Evolutionary conservation across 495 filamentous ascomycete species (phyloP), one percentile per base, ranked within the genome.

Genomic region (Sphaerosporella brunnea): DNA sequence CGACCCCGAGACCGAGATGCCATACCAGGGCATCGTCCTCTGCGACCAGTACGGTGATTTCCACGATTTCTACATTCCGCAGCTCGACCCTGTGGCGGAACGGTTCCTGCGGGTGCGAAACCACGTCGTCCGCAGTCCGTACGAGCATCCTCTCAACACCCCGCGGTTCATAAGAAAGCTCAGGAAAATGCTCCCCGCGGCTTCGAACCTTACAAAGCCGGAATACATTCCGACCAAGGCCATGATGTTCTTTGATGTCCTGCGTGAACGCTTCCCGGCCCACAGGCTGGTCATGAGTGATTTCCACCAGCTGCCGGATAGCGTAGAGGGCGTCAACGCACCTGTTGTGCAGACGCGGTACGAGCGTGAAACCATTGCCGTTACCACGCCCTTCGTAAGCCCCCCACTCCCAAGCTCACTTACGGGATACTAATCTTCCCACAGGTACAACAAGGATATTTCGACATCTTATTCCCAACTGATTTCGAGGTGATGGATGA

Each of bases 391-490:
- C 26, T 78, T 90, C 65, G 90, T 93, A 70, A 65, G 80, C 67
- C 28, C 28, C 28, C 28, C 28, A 32, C 28, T 32, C 28, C 28
- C 28, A 13, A 5, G 26, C 13, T 16, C 34, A 4, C 20, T n/a
- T 23, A 10, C 28, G 10, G 7, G 7, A 32, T 13, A 32, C 28
- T 18, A 23, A 5, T 32, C 28, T 32, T 13, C 28, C 7, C 36
- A 44, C 52, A 92, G 84, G 84, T 95, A 15, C 84, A 93, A 53
- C 92, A 99, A 67, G 92, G 90, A 10, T 93, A 93, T 64, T 99
- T 99, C 55, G 92, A 96, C 63, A 95, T 99, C 62, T 75, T 99
- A 57, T 99, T 99, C 66, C 90, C 90, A 0, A 96, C 88, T 10
- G 78, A 99, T 61, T 99, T 96, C 64, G 69, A 73, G 26, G 77